Base-by-base conservation (phyloP, 2,329 filamentous ascomycete species). In the Neonectria neomacrospora region DNA sequence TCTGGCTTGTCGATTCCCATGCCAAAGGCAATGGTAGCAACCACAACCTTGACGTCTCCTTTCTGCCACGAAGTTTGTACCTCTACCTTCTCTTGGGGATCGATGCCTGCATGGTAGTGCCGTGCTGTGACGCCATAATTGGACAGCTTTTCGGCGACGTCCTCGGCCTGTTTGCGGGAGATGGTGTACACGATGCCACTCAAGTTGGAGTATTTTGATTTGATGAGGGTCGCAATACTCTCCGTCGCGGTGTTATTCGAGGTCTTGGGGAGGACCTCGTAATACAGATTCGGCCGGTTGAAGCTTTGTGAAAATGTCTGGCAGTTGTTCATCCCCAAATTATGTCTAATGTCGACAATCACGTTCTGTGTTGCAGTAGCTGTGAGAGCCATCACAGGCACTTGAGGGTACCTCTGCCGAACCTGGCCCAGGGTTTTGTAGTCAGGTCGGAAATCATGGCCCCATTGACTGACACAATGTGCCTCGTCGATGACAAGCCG, bases 1-100 rank as follows among this genome's bases (percentile, higher is more conserved):
- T 99, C 91, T 1, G 94, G 88, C 77, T 99, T 99, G 81, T 99
- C 96, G 68, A 99, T 99, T n/a, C 96, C 96, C 96, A 99, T 99
- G 7, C 96, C 96, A 75, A 99, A 99, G 23, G 96, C 96, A 77
- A 99, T 98, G 0, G 96, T 99, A 20, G 96, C 96, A 53, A 99
- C 96, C 45, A 99, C 96, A 34, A 99, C 92, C 70, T 97, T 91
- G 72, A 90, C 87, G 54, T 83, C 80, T 6, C 94, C 93, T 45
- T 80, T 81, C 77, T 99, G 96, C 96, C 96, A 99, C 30, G 88
- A 79, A 64, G 86, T 86, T 77, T 98, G 95, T 5, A 96, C 86
- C 7, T 84, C 76, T 1, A 85, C 83, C 75, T 95, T 95, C 54
- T 91, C 87, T 5, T 85, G 80, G 0, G 90, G 76, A 2, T 88